phyloP scores from a whole-genome alignment of 2,329 filamentous ascomycete species.

The Emmonsiellopsis sp. region DNA sequence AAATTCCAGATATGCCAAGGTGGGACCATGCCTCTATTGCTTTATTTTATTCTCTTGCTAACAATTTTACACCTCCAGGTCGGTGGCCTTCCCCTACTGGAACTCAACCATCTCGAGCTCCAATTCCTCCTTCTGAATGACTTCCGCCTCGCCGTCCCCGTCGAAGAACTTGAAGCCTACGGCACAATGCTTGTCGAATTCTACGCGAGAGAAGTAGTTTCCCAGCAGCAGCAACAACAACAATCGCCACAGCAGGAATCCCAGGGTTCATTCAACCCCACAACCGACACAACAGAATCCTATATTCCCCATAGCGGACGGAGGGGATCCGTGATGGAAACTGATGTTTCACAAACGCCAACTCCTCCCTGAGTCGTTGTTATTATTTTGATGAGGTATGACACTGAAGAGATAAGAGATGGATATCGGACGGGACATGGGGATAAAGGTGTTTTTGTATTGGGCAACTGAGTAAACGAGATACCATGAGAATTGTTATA shows the following conservation, averaged over 20 bases:
- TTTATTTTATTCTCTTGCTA: constrained; percentile 8
- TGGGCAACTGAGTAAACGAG: neutral
- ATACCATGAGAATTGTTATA: neutral
- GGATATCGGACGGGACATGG: neutral
- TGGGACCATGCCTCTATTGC: constrained; percentile 35
- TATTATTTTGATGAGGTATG: neutral
- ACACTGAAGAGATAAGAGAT: neutral
- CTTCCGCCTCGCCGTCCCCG: constrained; percentile 83
- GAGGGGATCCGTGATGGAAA: neutral
- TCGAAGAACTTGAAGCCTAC: constrained; percentile 94
- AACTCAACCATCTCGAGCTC: constrained; percentile 91
- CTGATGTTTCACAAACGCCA: neutral
- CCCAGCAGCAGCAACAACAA: constrained; percentile 43
- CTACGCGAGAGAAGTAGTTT: constrained; percentile 82
- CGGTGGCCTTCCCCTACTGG: constrained; percentile 79
- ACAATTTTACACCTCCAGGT: constrained; percentile 50
- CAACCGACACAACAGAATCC: neutral
- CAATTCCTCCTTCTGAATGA: constrained; percentile 95
- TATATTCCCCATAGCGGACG: neutral
- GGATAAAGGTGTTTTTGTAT: neutral
- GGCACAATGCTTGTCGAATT: constrained; percentile 98
- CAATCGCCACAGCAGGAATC: constrained; percentile 4
- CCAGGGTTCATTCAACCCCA: neutral
- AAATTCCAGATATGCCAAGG: constrained; percentile 98
- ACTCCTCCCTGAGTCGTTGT: neutral